Evolutionary conservation across 83 land plant species (phyloP).

Genomic region (Thuja plicata): DNA sequence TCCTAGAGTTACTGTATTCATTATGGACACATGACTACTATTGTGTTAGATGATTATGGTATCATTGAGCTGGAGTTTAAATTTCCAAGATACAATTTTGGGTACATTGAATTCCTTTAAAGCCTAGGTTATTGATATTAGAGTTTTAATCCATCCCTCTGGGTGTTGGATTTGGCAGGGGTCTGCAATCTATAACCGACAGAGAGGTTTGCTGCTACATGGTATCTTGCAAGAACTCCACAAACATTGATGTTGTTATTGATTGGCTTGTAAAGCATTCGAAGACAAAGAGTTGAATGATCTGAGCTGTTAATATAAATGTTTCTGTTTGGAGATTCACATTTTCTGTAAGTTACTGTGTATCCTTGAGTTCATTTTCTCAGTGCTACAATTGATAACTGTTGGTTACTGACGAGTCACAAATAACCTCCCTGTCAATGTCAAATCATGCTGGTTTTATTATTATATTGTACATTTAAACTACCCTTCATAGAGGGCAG

Average conservation of each 20-base stretch:
- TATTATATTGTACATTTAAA: not conserved
- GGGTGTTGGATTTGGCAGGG: conserved; percentile 45
- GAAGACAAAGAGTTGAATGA: conserved; percentile 59
- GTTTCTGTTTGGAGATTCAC: not conserved
- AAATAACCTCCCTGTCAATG: not conserved
- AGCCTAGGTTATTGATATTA: not conserved
- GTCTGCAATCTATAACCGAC: conserved; percentile 52
- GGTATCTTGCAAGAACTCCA: conserved; percentile 92
- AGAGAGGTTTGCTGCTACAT: conserved; percentile 87
- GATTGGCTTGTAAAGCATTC: conserved; percentile 97
- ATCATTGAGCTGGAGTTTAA: not conserved
- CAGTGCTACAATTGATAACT: not conserved
- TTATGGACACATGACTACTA: not conserved
- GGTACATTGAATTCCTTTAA: not conserved
- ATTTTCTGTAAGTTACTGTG: not conserved
- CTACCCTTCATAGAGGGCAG: not conserved
- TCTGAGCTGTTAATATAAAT: conserved; percentile 1
- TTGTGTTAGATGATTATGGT: not conserved
- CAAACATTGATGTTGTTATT: conserved; percentile 83
- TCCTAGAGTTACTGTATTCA: not conserved
- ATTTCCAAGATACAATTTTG: not conserved
- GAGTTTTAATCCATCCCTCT: not conserved
- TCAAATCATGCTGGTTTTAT: not conserved
- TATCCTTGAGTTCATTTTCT: not conserved
- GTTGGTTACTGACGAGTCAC: not conserved